phyloP scores from a whole-genome alignment of 2,329 filamentous ascomycete species.

The Ophiostoma australiae region DNA sequence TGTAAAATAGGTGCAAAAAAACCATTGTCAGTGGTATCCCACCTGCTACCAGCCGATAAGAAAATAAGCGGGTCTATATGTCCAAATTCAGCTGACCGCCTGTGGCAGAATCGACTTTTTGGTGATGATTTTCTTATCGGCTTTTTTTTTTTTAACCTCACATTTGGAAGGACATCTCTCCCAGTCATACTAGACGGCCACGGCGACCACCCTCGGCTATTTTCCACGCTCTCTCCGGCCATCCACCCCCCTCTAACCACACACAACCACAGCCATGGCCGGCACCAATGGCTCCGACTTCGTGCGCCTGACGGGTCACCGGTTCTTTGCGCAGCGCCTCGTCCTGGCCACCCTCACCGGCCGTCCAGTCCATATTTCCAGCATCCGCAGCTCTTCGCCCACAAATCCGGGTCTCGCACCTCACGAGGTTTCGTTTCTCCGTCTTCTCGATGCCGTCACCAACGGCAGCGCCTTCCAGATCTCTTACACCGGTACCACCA shows the following conservation, averaged over 20 bases:
- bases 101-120: slow-evolving; percentile 25
- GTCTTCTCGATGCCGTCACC: slow-evolving; percentile 87
- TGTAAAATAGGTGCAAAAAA: not conserved
- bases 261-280: slow-evolving; percentile 19
- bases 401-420: slow-evolving; percentile 84
- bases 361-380: slow-evolving; percentile 81
- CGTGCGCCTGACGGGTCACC: slow-evolving; percentile 72
- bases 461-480: slow-evolving; percentile 95
- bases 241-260: not conserved
- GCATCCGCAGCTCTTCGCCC: slow-evolving; percentile 82
- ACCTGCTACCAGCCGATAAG: slow-evolving; percentile 18
- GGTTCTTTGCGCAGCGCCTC: slow-evolving; percentile 75
- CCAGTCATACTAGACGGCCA: not conserved
- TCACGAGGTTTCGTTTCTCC: slow-evolving; percentile 92
- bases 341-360: slow-evolving; percentile 89
- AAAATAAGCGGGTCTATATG: not conserved
- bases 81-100: slow-evolving; percentile 19
- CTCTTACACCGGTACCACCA: slow-evolving; percentile 88
- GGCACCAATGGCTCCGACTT: slow-evolving; percentile 21
- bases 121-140: slow-evolving; percentile 15
- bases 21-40: not conserved
- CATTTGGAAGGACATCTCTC: not conserved
- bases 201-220: not conserved
- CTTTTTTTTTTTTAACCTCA: slow-evolving; percentile 15
- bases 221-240: not conserved